Percentiles rank a stretch among this genome's conserved stretches.
Conservation (phyloP, 2,329 filamentous ascomycete species). For the Fusarium concolor region DNA sequence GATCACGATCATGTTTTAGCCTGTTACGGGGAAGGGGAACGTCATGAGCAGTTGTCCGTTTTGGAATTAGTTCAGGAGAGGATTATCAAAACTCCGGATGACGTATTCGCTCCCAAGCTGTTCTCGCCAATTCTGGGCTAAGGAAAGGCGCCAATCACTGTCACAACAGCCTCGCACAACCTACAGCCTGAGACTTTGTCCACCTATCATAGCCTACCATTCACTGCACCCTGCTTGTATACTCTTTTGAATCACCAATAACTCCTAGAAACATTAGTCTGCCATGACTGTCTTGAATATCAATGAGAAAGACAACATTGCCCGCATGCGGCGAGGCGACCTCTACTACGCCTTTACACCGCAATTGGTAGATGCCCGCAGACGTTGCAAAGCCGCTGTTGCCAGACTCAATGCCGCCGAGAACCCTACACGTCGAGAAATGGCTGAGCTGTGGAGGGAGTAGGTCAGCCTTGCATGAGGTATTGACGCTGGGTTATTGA, state of each 20-base stretch:
- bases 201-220: not conserved
- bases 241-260: not conserved
- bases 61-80: not conserved
- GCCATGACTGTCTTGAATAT: slow-evolving; percentile 44
- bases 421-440: slow-evolving; percentile 68
- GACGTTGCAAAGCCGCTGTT: slow-evolving; percentile 71
- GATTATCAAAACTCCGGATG: slow-evolving; percentile 18
- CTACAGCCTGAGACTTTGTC: not conserved
- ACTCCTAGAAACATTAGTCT: accelerated
- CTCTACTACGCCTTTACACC: slow-evolving; percentile 81
- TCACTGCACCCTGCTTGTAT: not conserved
- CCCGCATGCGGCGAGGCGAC: slow-evolving; percentile 73
- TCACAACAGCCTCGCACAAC: not conserved
- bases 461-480: slow-evolving; percentile 56
- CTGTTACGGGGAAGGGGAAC: not conserved
- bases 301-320: slow-evolving; percentile 60
- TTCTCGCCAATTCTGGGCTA: too few species aligned
- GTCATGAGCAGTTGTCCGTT: not conserved
- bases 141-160: not conserved
- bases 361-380: slow-evolving; percentile 71
- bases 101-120: not conserved
- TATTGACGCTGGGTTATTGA: not conserved
- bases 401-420: slow-evolving; percentile 72
- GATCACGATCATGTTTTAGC: not conserved
- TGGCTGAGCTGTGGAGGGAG: slow-evolving; percentile 78